Percentiles rank a stretch among this genome's conserved stretches.
phyloP scores from a whole-genome alignment of 192 early-diverging fungal genomes.

The Phlyctochytrium arcticum region DNA sequence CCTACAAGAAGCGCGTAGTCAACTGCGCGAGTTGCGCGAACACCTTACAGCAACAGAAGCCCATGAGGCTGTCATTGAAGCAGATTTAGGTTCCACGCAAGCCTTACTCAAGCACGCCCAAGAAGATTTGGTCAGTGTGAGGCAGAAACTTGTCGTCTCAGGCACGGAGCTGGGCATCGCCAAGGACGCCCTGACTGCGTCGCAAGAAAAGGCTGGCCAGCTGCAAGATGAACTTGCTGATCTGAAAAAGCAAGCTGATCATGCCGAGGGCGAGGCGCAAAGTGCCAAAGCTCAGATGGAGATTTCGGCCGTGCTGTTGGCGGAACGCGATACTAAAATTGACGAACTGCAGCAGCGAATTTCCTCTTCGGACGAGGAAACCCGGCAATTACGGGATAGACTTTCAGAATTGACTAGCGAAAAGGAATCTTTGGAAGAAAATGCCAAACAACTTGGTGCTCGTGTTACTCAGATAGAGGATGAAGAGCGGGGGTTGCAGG shows the following conservation, averaged over 20 bases:
- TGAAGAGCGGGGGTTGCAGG: no score
- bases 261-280: no score
- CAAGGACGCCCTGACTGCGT: neutral
- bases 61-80: slow-evolving; percentile 31
- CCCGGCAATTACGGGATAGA: no score
- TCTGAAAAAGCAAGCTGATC: no score
- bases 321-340: no score
- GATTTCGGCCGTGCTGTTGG: no score
- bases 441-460: no score
- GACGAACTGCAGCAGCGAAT: no score
- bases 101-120: slow-evolving; percentile 15
- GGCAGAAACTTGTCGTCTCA: neutral
- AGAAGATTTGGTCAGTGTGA: slow-evolving; percentile 1
- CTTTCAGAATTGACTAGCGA: neutral
- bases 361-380: no score
- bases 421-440: neutral
- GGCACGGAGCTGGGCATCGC: slow-evolving; percentile 1
- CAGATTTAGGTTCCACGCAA: slow-evolving; percentile 20
- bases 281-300: no score
- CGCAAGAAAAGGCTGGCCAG: neutral
- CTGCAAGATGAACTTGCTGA: neutral
- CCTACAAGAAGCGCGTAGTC: neutral
- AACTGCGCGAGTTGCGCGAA: neutral
- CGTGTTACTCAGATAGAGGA: no score
- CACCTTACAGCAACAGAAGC: slow-evolving; percentile 27